Conservation (phyloP, 1,284 basidiomycete species). For the Austroboletus novae-zelandiae region DNA sequence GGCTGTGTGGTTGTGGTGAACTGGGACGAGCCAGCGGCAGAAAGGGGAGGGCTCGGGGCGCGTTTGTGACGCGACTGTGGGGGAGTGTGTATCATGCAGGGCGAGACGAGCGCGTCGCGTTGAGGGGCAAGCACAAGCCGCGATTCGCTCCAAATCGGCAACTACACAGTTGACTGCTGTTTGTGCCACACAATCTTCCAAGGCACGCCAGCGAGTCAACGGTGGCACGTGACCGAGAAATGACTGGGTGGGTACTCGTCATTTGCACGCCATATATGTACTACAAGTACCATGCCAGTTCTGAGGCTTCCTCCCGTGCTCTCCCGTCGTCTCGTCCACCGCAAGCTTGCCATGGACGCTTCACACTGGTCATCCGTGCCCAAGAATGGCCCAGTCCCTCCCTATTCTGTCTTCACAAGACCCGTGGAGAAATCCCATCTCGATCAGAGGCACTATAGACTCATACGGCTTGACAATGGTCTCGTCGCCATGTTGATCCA, state of each 20-base stretch:
- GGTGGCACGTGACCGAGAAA: constrained; percentile 18
- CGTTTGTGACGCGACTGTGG: constrained; percentile 34
- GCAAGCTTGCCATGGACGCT: constrained; percentile 22
- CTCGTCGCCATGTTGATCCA: constrained; percentile 85
- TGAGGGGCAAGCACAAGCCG: neutral
- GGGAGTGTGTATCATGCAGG: constrained; percentile 15
- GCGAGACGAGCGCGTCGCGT: neutral
- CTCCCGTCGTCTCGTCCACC: constrained; percentile 10
- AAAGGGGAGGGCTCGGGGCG: constrained; percentile 42
- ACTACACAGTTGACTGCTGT: neutral
- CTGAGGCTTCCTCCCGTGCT: constrained; percentile 11
- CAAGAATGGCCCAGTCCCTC: constrained; percentile 30
- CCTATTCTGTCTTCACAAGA: constrained; percentile 58
- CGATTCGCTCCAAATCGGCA: neutral
- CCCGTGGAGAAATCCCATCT: constrained; percentile 74
- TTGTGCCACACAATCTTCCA: neutral
- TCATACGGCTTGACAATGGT: constrained; percentile 86
- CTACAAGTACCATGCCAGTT: neutral
- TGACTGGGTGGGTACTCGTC: constrained; percentile 27
- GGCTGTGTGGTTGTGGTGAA: constrained; percentile 37
- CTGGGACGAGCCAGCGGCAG: constrained; percentile 37
- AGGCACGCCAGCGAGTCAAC: neutral
- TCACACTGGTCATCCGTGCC: constrained; percentile 22
- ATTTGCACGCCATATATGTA: neutral
- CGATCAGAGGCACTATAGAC: constrained; percentile 76